Percentiles rank a stretch among this genome's conserved stretches.
Conservation (phyloP, 768 basidiomycete genomes). For the Podaxis rugospora region DNA sequence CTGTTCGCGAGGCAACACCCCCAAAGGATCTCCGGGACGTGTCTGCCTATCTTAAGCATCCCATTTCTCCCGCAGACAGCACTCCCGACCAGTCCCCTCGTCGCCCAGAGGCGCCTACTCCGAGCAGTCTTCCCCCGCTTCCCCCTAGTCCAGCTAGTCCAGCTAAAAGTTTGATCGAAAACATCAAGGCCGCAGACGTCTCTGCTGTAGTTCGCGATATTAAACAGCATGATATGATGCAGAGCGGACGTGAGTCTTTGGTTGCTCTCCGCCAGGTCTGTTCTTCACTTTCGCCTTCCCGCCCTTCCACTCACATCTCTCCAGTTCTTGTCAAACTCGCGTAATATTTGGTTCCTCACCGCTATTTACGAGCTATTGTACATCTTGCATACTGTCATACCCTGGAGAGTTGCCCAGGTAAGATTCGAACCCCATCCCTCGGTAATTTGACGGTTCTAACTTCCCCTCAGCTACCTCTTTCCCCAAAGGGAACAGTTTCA, state of each 20-base stretch:
- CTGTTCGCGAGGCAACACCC: constrained; percentile 45
- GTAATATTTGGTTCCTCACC: constrained; percentile 55
- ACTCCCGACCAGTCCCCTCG: constrained; percentile 24
- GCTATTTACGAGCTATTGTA: constrained; percentile 50
- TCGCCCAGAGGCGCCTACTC: constrained; percentile 20
- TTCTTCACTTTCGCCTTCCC: constrained; percentile 6
- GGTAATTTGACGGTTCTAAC: not conserved
- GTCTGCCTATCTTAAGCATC: constrained; percentile 47
- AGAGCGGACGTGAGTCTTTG: constrained; percentile 31
- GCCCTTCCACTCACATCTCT: constrained; percentile 4
- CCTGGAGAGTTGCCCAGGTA: constrained; percentile 47
- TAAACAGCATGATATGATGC: constrained; percentile 30
- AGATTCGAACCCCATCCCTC: constrained; percentile 13
- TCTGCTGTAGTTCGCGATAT: constrained; percentile 27
- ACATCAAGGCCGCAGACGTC: constrained; percentile 24
- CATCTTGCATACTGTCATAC: constrained; percentile 47
- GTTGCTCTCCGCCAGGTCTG: constrained; percentile 32
- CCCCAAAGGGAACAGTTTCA: constrained; percentile 16
- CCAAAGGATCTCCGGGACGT: constrained; percentile 45
- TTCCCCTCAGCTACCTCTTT: constrained; percentile 24
- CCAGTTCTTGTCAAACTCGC: constrained; percentile 63
- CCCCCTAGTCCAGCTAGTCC: constrained; percentile 36
- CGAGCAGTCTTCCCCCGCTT: constrained; percentile 35
- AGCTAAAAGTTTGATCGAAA: constrained; percentile 34
- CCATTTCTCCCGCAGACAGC: constrained; percentile 32